Evolutionary conservation across 164 flowering plant genomes (phyloP), one percentile per base, ranked within the genome.

Genomic region (Vitis labrusca): DNA sequence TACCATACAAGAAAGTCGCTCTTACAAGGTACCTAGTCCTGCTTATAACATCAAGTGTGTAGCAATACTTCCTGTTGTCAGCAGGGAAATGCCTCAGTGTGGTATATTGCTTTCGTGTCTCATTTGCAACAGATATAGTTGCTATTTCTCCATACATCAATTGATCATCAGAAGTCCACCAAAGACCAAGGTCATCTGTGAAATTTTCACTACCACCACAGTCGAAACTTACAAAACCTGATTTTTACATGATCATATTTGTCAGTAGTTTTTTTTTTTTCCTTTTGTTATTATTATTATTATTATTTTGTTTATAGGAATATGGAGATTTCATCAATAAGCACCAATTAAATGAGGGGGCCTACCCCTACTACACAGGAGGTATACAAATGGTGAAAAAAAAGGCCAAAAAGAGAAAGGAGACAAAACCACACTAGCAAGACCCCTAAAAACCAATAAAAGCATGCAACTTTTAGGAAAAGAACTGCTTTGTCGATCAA

Each of bases 201-300:
- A 82, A 93, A 73, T 75, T 83, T 37, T 73, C 86, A 55, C 68
- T 66, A 49, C 97, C 94, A 59, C 98, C 99, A 83, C 99, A 96
- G 54, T 93, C 88, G 65, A 91, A 73, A 78, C 99, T 96, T 59
- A 90, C 80, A 87, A 96, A 96, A 78, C 97, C 99, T 96, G 90
- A 2, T 23, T 51, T 75, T 73, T 63, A 78, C 53, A 78, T 55
- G 44, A 70, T 68, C 37, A 77, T 66, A 68, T 63, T 15, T 51
- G 57, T 59, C 10, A 75, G 60, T 15, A 10, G 1, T 23, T 19
- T 0, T 23, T 23, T 23, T 23, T 23, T 23, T 23, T 23, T 1
- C 2, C 1, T 23, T 23, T 19, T 19, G 0, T 30, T 27, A 30
- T 52, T 65, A 2, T 2, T 12, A 19, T 47, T 47, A 9, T 16